Evolutionary conservation across 108 stramenopile species (phyloP), one percentile per base, ranked within the genome.

Genomic region (Parmales sp.): DNA sequence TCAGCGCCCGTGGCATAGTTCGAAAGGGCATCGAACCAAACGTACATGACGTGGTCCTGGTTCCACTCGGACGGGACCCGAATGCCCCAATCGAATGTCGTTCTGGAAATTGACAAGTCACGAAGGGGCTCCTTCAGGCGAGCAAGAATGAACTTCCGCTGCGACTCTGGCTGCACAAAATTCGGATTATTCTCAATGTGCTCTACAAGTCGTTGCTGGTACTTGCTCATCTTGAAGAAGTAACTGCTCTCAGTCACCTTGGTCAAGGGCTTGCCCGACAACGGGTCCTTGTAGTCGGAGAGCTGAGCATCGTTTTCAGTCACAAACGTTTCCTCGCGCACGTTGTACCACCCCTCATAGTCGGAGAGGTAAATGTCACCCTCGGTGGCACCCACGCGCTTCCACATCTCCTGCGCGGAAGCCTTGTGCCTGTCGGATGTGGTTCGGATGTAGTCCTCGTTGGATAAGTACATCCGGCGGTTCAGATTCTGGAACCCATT

Each of bases 11-110:
- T 92, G 45, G 97, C 65, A 69, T 99, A 99, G 80, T 98, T 99
- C 22, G 91, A 85, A 37, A 99, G 73, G 5, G 98, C 98, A 84
- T 99, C 98, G 43, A 99, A 84, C 98, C 98, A 99, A 18, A 99
- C 98, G 76, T 99, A 99, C 95, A 98, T 95, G 76, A 98, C 98
- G 76, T 94, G 92, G 39, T 90, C 80, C 36, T 74, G 68, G 26
- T 90, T 74, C 72, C 94, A 97, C 29, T 90, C 91, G 69, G 89
- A 89, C 0, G 98, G 98, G 20, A 97, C 89, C 23, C 83, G 76
- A 69, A 99, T 94, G 20, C 98, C 98, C 92, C 96, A 96, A 2
- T 85, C 73, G 70, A 97, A 99, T 34, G 94, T 95, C 3, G 96
- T 98, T 26, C 96, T 90, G 69, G 86, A 88, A 25, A 99, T 87